Percentiles rank a stretch among this genome's conserved stretches.
These are phyloP conservation scores for Ganoderma lingzhi DNA, from an alignment of 1,284 basidiomycete species.

Conservation along the genomic window DNA sequence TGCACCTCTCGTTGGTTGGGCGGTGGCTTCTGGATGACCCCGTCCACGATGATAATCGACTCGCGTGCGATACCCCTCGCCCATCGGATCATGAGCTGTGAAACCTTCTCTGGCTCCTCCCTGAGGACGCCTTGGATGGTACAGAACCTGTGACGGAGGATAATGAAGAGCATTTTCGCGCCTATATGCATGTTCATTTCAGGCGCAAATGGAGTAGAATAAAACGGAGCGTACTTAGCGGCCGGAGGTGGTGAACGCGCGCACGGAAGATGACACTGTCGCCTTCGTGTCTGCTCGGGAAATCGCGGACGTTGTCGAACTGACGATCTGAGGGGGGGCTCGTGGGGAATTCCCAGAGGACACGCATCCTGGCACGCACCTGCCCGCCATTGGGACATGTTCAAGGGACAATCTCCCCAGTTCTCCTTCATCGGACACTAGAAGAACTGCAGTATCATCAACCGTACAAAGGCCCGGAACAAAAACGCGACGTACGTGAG, in stretches of 20 bases:
- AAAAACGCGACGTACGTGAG: conserved; percentile 44
- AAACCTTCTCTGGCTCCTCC: conserved; percentile 60
- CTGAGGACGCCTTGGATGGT: conserved; percentile 73
- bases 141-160: conserved; percentile 65
- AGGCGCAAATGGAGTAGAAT: not conserved
- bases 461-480: not conserved
- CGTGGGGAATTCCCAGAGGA: not conserved
- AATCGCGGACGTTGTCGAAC: conserved; percentile 30
- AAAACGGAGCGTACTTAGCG: conserved; percentile 51
- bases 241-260: conserved; percentile 68
- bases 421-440: conserved; percentile 67
- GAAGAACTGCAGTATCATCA: not conserved
- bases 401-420: conserved; percentile 70
- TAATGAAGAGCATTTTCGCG: conserved; percentile 70
- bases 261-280: conserved; percentile 65
- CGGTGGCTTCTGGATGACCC: conserved; percentile 47
- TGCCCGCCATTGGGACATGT: conserved; percentile 40
- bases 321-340: conserved; percentile 45
- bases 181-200: conserved; percentile 29
- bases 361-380: conserved; percentile 14
- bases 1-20: conserved; percentile 61
- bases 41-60: conserved; percentile 71
- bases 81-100: conserved; percentile 77
- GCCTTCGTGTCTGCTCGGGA: conserved; percentile 48
- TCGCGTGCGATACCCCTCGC: conserved; percentile 63